Base-by-base conservation (phyloP, 208 protist genomes). In the Crithidia sp. region DNA sequence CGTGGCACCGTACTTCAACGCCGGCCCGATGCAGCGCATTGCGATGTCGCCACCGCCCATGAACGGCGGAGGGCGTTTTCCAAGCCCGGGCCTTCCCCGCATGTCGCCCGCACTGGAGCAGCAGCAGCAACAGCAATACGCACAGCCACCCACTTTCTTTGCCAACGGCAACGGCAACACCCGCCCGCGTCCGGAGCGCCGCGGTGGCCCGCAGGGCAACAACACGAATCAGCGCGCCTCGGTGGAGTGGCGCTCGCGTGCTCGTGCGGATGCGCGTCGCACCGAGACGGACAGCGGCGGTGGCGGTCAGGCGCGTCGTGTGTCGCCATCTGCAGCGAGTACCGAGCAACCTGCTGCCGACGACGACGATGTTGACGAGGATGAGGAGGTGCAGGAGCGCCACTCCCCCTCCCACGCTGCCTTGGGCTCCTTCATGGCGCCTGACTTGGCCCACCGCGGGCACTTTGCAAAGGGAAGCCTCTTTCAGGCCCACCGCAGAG, bases 391-490 rank as follows among this genome's bases (percentile, higher is more conserved):
- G 45, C 45, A 36, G 4, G 50, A 49, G 64, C 64, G 50, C 13
- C 52, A 50, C 50, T 68, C 64, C 0, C 52, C 64, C 0, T 59
- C 40, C 10, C 64, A 59, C 52, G 52, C 49, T 2, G 64, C 39
- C 12, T 39, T 59, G 8, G 64, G 64, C 16, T 68, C 64, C 52
- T 68, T 68, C 40, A 52, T 52, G 5, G 14, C 14, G 0, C 14
- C 65, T 0, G 41, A 41, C 37, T 0, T 59, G 1, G 40, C 14
- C 53, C 28, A 17, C 12, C 41, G 19, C 7, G 17, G 53, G 4
- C 65, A 52, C 28, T 70, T 70, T 43, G 65, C 40, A 0, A 41
- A 54, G 17, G 65, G 65, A 7, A 70, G 65, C n/a, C 53, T 70
- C 54, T 70, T 70, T 41, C 41, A 53, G 2, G 3, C 52, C 1